phyloP scores from a whole-genome alignment of 2,329 filamentous ascomycete species.

The Sporothrix brunneoviolacea region DNA sequence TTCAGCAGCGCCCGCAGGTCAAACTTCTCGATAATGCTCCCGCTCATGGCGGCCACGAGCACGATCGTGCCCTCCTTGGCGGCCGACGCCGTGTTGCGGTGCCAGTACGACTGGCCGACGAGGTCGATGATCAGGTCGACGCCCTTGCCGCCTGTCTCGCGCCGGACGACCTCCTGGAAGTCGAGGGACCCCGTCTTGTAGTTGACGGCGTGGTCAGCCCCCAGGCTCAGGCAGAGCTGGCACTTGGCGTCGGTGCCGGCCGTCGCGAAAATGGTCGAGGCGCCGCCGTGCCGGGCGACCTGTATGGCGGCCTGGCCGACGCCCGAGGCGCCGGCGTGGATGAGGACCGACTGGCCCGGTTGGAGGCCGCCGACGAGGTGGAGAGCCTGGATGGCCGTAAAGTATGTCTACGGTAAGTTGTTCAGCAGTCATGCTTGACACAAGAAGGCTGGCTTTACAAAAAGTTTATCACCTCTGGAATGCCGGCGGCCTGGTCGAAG shows the following conservation, averaged over 20 bases:
- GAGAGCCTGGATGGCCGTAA: slow-evolving; percentile 26
- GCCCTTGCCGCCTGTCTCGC: slow-evolving; percentile 6
- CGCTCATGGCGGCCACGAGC: slow-evolving; percentile 5
- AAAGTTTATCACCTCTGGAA: slow-evolving; percentile 21
- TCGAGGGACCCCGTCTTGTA: slow-evolving; percentile 24
- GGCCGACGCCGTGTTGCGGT: slow-evolving; percentile 2
- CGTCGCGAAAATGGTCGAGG: slow-evolving; percentile 25
- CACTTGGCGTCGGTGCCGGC: slow-evolving; percentile 26
- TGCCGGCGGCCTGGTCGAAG: slow-evolving; percentile 28
- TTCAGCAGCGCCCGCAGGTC: slow-evolving; percentile 1
- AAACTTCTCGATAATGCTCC: not conserved
- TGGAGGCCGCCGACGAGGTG: slow-evolving; percentile 24
- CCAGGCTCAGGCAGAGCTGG: slow-evolving; percentile 26
- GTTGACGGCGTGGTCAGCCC: slow-evolving; percentile 26
- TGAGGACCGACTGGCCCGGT: slow-evolving; percentile 21
- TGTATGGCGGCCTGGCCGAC: slow-evolving; percentile 22
- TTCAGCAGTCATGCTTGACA: not conserved
- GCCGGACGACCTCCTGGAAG: slow-evolving; percentile 13
- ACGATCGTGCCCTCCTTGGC: slow-evolving; percentile 6
- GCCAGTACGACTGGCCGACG: slow-evolving; percentile 6
- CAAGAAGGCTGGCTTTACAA: too few relatives aligned
- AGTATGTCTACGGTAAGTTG: slow-evolving; percentile 14
- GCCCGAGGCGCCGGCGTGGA: slow-evolving; percentile 23
- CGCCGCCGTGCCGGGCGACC: slow-evolving; percentile 15
- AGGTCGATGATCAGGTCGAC: slow-evolving; percentile 13